These are phyloP conservation scores for Boletus sp. DNA, from an alignment of 768 basidiomycete species.

Conservation along the genomic window DNA sequence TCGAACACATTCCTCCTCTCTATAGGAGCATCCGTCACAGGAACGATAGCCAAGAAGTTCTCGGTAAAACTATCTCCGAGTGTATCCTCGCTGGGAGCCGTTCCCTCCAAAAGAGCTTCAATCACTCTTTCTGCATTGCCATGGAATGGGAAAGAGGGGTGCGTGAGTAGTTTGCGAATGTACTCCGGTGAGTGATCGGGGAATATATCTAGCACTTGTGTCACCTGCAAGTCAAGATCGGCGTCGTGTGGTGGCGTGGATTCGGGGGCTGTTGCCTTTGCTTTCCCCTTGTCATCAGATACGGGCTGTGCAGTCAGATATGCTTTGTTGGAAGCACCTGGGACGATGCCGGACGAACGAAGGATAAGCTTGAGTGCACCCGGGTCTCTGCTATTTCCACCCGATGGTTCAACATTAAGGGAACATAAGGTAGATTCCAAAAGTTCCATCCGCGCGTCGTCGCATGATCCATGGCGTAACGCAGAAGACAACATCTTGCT, in stretches of 20 bases:
- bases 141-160: conserved; percentile 45
- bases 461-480: conserved; percentile 43
- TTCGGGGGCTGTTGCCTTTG: conserved; percentile 27
- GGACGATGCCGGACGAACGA: conserved; percentile 53
- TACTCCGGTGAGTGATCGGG: conserved; percentile 58
- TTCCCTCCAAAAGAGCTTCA: conserved; percentile 72
- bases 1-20: conserved; percentile 76
- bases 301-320: conserved; percentile 34
- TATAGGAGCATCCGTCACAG: conserved; percentile 20
- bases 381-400: conserved; percentile 33
- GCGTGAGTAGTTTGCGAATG: conserved; percentile 53
- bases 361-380: conserved; percentile 64
- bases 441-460: conserved; percentile 56
- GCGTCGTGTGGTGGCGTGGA: conserved; percentile 28
- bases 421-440: conserved; percentile 50
- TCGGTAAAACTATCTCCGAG: conserved; percentile 16
- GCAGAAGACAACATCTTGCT: conserved; percentile 46
- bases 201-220: conserved; percentile 74
- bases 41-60: not conserved
- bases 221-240: conserved; percentile 54
- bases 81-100: conserved; percentile 44
- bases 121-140: conserved; percentile 61
- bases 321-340: conserved; percentile 9
- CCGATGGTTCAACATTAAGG: conserved; percentile 29
- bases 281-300: conserved; percentile 39